Conservation (phyloP, 2,329 filamentous ascomycete species). For the Microthyrium microscopicum region DNA sequence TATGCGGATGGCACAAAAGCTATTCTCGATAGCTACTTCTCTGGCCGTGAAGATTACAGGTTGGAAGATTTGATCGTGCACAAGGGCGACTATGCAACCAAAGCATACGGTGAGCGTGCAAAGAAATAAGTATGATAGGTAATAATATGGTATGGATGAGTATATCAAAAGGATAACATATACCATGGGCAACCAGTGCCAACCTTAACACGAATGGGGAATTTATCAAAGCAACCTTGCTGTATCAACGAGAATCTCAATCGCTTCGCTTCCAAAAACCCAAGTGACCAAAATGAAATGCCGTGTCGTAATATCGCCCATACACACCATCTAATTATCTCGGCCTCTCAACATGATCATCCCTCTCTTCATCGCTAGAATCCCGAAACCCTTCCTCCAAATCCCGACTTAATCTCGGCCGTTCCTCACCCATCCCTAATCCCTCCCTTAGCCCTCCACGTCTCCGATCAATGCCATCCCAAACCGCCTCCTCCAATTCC, state of each 20-base stretch:
- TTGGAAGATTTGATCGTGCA: conserved; percentile 82
- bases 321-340: background rate
- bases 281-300: no score
- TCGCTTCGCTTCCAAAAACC: no score
- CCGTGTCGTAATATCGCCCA: no score
- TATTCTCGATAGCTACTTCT: conserved; percentile 84
- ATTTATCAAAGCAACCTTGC: background rate
- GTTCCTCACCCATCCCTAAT: background rate
- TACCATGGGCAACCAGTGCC: background rate
- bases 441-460: background rate
- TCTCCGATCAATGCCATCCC: conserved; percentile 6
- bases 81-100: conserved; percentile 84
- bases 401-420: conserved; percentile 53
- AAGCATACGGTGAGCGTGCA: conserved; percentile 67
- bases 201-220: background rate
- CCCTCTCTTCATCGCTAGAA: conserved; percentile 47
- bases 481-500: conserved; percentile 2
- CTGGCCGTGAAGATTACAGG: conserved; percentile 72
- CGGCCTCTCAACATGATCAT: conserved; percentile 9
- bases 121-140: conserved; percentile 23
- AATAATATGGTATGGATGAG: background rate
- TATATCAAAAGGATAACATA: background rate
- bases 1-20: conserved; percentile 78
- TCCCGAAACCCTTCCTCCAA: conserved; percentile 61
- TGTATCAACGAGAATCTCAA: no score